phyloP scores from a whole-genome alignment of 768 basidiomycete genomes.

The Clavaria fumosa region DNA sequence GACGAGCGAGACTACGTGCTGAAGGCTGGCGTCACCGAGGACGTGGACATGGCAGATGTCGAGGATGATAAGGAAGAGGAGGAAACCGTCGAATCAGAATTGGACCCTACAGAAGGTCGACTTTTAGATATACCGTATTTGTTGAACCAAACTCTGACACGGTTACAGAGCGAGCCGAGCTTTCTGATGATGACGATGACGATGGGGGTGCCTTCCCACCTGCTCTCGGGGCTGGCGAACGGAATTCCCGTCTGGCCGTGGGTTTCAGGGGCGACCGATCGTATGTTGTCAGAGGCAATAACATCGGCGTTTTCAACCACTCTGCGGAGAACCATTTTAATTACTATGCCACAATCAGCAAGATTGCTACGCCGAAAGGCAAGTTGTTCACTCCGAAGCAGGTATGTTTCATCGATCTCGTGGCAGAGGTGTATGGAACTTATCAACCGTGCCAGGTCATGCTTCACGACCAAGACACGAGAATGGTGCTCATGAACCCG shows the following conservation, averaged over 20 bases:
- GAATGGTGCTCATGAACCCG: slow-evolving; percentile 88
- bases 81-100: slow-evolving; percentile 10
- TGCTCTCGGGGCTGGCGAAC: slow-evolving; percentile 35
- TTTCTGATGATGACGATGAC: slow-evolving; percentile 26
- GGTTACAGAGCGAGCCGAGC: background rate
- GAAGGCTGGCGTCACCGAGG: slow-evolving; percentile 59
- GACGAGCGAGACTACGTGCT: slow-evolving; percentile 86
- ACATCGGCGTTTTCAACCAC: slow-evolving; percentile 82
- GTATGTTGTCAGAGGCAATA: slow-evolving; percentile 83
- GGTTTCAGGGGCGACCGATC: slow-evolving; percentile 94
- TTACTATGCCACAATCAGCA: slow-evolving; percentile 78
- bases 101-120: no score
- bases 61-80: slow-evolving; percentile 39
- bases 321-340: slow-evolving; percentile 55
- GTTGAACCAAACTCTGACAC: no score
- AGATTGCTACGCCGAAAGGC: slow-evolving; percentile 65
- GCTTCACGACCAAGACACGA: slow-evolving; percentile 91
- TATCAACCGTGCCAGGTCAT: slow-evolving; percentile 46
- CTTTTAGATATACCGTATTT: no score
- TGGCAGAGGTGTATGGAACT: background rate
- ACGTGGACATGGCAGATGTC: slow-evolving; percentile 77
- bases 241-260: slow-evolving; percentile 81
- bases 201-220: slow-evolving; percentile 22
- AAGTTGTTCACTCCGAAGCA: slow-evolving; percentile 76
- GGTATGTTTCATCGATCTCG: slow-evolving; percentile 26